Evolutionary conservation across 2,329 filamentous ascomycete species (phyloP).

Genomic region (Stemphylium beticola): DNA sequence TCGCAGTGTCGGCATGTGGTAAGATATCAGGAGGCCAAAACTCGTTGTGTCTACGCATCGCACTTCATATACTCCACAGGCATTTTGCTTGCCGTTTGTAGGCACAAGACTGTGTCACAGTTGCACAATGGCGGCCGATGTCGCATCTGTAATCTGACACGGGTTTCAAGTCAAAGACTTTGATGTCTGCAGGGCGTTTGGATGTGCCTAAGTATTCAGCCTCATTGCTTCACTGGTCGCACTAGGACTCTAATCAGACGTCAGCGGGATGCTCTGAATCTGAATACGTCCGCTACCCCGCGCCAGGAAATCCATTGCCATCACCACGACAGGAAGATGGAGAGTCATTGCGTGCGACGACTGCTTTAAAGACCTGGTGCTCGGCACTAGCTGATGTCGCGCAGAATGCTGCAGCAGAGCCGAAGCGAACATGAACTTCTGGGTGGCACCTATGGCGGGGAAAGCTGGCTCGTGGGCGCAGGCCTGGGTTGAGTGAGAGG

Average conservation of each 20-base stretch:
- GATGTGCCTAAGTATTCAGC: slow-evolving; percentile 8
- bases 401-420: slow-evolving; percentile 4
- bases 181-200: slow-evolving; percentile 10
- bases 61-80: neutral
- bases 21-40: too few relatives aligned
- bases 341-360: slow-evolving; percentile 15
- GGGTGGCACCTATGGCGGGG: neutral
- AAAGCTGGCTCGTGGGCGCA: slow-evolving; percentile 1
- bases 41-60: too few relatives aligned
- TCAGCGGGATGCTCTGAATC: slow-evolving; percentile 6
- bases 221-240: slow-evolving; percentile 4
- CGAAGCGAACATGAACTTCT: neutral
- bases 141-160: slow-evolving; percentile 16
- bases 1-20: too few relatives aligned
- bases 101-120: slow-evolving; percentile 1
- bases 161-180: slow-evolving; percentile 9
- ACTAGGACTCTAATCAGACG: slow-evolving; percentile 15
- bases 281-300: slow-evolving; percentile 2
- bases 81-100: neutral
- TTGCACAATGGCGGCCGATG: slow-evolving; percentile 22
- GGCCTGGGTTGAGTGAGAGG: slow-evolving; percentile 2
- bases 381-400: slow-evolving; percentile 13
- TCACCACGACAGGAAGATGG: neutral
- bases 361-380: slow-evolving; percentile 17
- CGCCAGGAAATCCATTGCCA: neutral